Evolutionary conservation across 106 monocot genomes (phyloP).

Genomic region (Hemerocallis citrina): DNA sequence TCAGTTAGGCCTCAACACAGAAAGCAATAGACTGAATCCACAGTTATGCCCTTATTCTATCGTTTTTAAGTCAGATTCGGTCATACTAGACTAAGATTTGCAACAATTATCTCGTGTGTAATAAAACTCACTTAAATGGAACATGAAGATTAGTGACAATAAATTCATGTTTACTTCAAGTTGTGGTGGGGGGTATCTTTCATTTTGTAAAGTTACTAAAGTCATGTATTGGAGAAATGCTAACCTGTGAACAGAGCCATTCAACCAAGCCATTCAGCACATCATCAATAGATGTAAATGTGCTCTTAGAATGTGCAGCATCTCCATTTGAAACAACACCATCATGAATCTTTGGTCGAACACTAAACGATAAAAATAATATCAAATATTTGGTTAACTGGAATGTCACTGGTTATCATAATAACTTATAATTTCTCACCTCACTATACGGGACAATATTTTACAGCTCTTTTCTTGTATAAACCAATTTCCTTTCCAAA

Average conservation of each 20-base stretch:
- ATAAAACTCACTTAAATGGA: no score
- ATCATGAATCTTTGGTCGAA: slow-evolving; percentile 49
- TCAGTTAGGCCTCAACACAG: no score
- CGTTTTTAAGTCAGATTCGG: no score
- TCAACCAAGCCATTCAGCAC: slow-evolving; percentile 67
- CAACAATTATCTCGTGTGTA: no score
- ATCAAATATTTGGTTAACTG: not conserved
- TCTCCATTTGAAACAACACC: slow-evolving; percentile 58
- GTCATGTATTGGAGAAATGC: slow-evolving; percentile 7
- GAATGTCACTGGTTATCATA: not conserved
- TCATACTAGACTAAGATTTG: no score
- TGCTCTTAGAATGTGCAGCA: slow-evolving; percentile 50
- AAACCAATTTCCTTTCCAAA: slow-evolving; percentile 87
- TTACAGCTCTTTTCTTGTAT: slow-evolving; percentile 97
- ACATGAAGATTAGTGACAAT: no score
- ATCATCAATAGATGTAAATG: slow-evolving; percentile 52
- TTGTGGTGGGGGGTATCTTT: no score
- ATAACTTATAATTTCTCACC: slow-evolving; percentile 28
- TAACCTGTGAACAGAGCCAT: slow-evolving; percentile 93
- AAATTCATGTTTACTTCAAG: no score
- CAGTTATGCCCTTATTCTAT: no score
- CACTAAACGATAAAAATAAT: slow-evolving; percentile 38
- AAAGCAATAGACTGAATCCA: no score
- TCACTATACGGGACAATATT: slow-evolving; percentile 71
- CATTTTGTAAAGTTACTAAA: no score